Evolutionary conservation across 192 early-diverging fungal species (phyloP).

Genomic region (Coemansia sp.): DNA sequence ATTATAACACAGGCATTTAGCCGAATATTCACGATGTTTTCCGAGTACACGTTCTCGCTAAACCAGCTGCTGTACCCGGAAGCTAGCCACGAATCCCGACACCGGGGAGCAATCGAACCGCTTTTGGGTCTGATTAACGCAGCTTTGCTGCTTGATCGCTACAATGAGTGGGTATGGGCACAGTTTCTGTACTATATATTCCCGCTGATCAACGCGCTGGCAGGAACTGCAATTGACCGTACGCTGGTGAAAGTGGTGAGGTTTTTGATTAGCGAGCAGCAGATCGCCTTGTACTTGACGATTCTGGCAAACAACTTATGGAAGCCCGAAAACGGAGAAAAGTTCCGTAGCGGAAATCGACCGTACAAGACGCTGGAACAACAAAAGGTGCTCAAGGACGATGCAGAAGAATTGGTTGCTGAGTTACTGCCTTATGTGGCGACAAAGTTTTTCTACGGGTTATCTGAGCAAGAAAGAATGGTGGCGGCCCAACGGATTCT

Average conservation of each 20-base stretch:
- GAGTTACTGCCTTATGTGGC: slow-evolving; percentile 47
- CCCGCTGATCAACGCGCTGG: slow-evolving; percentile 48
- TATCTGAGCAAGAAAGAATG: slow-evolving; percentile 29
- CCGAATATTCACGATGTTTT: slow-evolving; percentile 43
- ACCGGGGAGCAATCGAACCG: slow-evolving; percentile 45
- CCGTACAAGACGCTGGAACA: slow-evolving; percentile 53
- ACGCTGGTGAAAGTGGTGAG: slow-evolving; percentile 43
- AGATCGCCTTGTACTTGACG: slow-evolving; percentile 34
- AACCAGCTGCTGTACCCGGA: slow-evolving; percentile 51
- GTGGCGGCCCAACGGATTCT: slow-evolving; percentile 44
- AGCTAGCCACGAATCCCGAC: slow-evolving; percentile 18
- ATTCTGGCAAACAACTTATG: slow-evolving; percentile 35
- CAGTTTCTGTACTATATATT: slow-evolving; percentile 53
- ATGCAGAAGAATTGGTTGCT: slow-evolving; percentile 42
- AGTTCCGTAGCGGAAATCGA: slow-evolving; percentile 27
- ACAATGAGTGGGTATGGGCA: slow-evolving; percentile 52
- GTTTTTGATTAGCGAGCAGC: slow-evolving; percentile 43
- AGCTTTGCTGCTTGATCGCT: slow-evolving; percentile 35
- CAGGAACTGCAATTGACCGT: slow-evolving; percentile 44
- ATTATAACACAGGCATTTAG: slow-evolving; percentile 46
- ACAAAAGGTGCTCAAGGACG: slow-evolving; percentile 35
- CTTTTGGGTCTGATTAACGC: slow-evolving; percentile 35
- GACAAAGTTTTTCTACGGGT: slow-evolving; percentile 44
- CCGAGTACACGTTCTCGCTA: slow-evolving; percentile 53
- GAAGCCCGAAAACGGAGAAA: slow-evolving; percentile 43